Percentiles rank a stretch among this genome's conserved stretches.
These are phyloP conservation scores for Ceratocystis albifundus DNA, from an alignment of 2,329 filamentous ascomycete genomes.

Conservation along the genomic window DNA sequence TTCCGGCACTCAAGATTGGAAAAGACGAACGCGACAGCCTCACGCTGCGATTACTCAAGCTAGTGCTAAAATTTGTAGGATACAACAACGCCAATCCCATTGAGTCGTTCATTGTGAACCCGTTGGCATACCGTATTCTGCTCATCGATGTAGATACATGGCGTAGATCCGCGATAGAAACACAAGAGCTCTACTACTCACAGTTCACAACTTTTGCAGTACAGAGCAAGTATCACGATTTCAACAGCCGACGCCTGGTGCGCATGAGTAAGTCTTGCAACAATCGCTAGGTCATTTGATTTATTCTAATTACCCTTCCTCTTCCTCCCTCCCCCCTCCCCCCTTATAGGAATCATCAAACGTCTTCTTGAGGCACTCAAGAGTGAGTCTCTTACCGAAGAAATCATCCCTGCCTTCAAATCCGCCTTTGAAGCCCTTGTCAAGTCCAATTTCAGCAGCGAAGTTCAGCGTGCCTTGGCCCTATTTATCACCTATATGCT, in stretches of 20 bases:
- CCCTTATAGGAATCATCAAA: slow-evolving; percentile 64
- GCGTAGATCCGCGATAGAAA: slow-evolving; percentile 63
- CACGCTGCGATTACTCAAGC: slow-evolving; percentile 54
- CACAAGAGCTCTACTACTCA: slow-evolving; percentile 81
- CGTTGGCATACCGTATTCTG: slow-evolving; percentile 81
- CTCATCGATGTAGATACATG: slow-evolving; percentile 90
- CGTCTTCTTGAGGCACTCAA: slow-evolving; percentile 83
- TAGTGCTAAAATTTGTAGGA: slow-evolving; percentile 77
- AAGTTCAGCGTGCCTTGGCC: slow-evolving; percentile 75
- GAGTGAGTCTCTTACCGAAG: slow-evolving; percentile 60
- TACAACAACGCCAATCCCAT: slow-evolving; percentile 70
- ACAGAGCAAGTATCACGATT: slow-evolving; percentile 83
- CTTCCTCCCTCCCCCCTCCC: background rate
- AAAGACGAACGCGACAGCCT: slow-evolving; percentile 44
- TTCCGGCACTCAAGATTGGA: slow-evolving; percentile 33
- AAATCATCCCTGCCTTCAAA: slow-evolving; percentile 65
- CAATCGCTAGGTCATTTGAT: background rate
- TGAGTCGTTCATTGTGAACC: slow-evolving; percentile 89
- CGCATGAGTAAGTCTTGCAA: slow-evolving; percentile 63
- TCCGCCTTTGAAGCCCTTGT: slow-evolving; percentile 68
- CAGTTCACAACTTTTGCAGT: slow-evolving; percentile 82
- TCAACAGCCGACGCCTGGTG: slow-evolving; percentile 76
- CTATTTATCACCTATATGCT: slow-evolving; percentile 89
- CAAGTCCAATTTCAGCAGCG: slow-evolving; percentile 67
- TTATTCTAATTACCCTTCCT: background rate